Conservation (phyloP, 2,329 filamentous ascomycete species). For the Aspergillus tubingensis region DNA sequence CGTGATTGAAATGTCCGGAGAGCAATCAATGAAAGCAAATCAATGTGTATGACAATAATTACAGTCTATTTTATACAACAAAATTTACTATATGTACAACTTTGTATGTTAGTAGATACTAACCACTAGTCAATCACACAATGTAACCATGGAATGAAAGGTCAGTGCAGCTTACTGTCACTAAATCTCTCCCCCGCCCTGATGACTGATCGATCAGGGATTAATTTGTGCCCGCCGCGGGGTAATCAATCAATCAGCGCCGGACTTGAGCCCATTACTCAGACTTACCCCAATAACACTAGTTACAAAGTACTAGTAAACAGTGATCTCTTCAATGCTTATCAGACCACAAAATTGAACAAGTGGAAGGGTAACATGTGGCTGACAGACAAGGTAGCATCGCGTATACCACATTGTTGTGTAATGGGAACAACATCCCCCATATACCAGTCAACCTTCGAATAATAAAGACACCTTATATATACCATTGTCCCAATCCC, state of each 20-base stretch:
- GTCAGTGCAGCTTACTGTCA: neutral
- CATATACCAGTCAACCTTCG: neutral
- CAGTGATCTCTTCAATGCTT: neutral
- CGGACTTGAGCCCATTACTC: neutral
- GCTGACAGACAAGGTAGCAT: constrained; percentile 13
- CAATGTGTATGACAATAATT: too few species aligned
- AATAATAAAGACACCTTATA: neutral
- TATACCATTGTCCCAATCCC: neutral
- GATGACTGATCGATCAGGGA: constrained; percentile 5
- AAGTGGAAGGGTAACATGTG: constrained; percentile 3
- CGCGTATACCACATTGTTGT: constrained; percentile 14
- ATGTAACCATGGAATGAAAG: constrained; percentile 11
- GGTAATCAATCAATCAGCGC: constrained; percentile 2
- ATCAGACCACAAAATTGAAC: neutral
- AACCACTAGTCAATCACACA: neutral
- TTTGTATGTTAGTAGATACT: too few species aligned
- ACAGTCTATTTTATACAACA: too few species aligned
- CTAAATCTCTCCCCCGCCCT: neutral
- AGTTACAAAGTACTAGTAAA: neutral
- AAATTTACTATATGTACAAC: too few species aligned
- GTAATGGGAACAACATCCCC: constrained; percentile 5
- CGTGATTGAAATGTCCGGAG: too few species aligned
- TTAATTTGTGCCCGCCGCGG: constrained; percentile 3
- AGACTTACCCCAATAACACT: too few species aligned
- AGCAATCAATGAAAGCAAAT: too few species aligned